These are phyloP conservation scores for Astrothelium macrocarpum DNA, from an alignment of 495 filamentous ascomycete species.

Conservation along the genomic window DNA sequence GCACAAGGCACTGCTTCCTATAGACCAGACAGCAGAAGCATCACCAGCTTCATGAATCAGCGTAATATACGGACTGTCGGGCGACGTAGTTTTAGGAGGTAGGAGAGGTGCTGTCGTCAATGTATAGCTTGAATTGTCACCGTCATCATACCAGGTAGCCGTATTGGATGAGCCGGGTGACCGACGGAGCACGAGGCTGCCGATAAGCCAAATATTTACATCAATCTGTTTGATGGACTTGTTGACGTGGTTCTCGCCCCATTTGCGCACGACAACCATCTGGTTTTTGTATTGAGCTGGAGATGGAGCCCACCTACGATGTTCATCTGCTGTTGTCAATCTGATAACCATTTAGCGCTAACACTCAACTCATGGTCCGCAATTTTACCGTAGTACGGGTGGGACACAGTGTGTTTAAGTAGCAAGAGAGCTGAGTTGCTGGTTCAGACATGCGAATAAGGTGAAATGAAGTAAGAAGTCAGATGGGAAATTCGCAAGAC, in stretches of 20 bases:
- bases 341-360: too few relatives aligned
- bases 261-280: background rate
- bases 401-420: too few relatives aligned
- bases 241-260: background rate
- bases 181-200: background rate
- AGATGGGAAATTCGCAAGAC: too few relatives aligned
- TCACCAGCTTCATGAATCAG: conserved; percentile 21
- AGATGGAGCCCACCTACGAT: too few relatives aligned
- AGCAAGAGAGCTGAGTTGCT: too few relatives aligned
- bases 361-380: too few relatives aligned
- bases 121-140: background rate
- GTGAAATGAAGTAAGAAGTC: too few relatives aligned
- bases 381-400: too few relatives aligned
- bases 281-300: background rate
- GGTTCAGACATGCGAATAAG: too few relatives aligned
- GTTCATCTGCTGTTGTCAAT: too few relatives aligned
- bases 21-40: conserved; percentile 18
- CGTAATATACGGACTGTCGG: conserved; percentile 20
- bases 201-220: background rate
- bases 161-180: background rate
- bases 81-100: background rate
- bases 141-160: background rate
- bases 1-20: conserved; percentile 16
- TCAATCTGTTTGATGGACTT: background rate
- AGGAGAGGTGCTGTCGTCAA: background rate